Base-by-base conservation (phyloP, 306 rosid genomes). In the Trichosanthes cucumerina region DNA sequence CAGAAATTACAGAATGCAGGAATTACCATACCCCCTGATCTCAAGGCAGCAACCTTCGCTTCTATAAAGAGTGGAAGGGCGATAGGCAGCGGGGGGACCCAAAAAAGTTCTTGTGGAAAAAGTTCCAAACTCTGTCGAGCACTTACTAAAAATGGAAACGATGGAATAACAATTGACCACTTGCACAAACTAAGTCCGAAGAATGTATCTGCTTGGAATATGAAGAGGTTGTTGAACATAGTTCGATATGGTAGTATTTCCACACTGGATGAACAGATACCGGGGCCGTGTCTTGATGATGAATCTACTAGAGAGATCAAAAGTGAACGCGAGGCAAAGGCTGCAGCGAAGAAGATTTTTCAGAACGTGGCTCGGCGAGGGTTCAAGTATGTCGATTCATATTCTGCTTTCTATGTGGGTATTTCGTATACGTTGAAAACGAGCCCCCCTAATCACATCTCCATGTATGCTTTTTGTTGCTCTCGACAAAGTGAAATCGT, bases 151-250 rank as follows among this genome's bases (percentile, higher is more conserved):
- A 88, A 47, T 34, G 62, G 77, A 5, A 91, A 84, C 9, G 97
- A 91, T 12, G 93, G 84, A 1, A 93, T 93, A 60, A 88, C 91
- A 19, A 87, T 93, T 43, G 97, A 88, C 85, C 91, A 90, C 59
- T 77, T 93, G 74, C 96, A 91, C 75, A 91, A 76, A 88, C 81
- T 90, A 75, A 93, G 89, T 85, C 90, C 86, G 0, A 88, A 87
- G 78, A 93, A 93, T 80, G 85, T 93, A 4, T 93, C 98, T 24
- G 97, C 98, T 0, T 93, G 98, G 98, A 93, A 93, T 76, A 93
- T 93, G 98, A 93, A 93, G 84, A 90, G 98, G 85, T 80, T 93
- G 31, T 87, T 93, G 83, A 91, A 84, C 74, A 90, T 91, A 36
- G 93, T 93, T 71, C 80, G 91, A 23, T 81, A 87, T 15, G 98